Evolutionary conservation across 441 rosid species (phyloP), one percentile per base, ranked within the genome.

Genomic region (Geranium incanum): DNA sequence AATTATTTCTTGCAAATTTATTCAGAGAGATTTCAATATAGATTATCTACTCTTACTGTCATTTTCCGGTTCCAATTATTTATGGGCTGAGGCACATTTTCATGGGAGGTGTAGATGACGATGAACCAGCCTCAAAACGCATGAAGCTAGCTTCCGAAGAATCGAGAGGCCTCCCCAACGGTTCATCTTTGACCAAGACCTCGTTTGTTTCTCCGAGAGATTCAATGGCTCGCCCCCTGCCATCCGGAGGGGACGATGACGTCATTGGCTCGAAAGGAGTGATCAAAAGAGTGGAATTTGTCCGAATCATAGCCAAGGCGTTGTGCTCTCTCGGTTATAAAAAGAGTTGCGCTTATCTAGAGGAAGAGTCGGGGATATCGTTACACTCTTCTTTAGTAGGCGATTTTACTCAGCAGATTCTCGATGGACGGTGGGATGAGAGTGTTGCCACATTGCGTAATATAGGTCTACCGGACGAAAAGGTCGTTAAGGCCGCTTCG

Each of bases 21-120:
- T 66, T 67, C 59, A 76, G 71, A 68, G 71, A 33, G 18, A 37
- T 64, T 55, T 50, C 38, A 59, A 38, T n/a, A 57, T n/a, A 13
- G 23, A 18, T 57, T 36, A 67, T 66, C 38, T 50, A 60, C 38
- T 28, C 33, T 28, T 28, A 28, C 33, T 28, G 33, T 28, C 33
- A 1, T 28, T 28, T 28, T 28, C 33, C 33, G 33, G 33, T 28
- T 28, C 33, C 63, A 21, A 72, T 76, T 67, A 77, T 82, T 84
- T 86, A 87, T 85, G 93, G 91, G 86, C 86, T 88, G 87, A 88
- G 81, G 82, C 79, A 82, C 72, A 76, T 86, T 87, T 88, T 87
- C 87, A 88, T 87, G 94, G 91, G 91, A 85, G 89, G 84, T 84
- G 82, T 78, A 77, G 87, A 80, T 85, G 89, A 88, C 80, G 81